These are phyloP conservation scores for Juncus inflexus DNA, from an alignment of 176 grass and related monocot genomes.

Conservation along the genomic window DNA sequence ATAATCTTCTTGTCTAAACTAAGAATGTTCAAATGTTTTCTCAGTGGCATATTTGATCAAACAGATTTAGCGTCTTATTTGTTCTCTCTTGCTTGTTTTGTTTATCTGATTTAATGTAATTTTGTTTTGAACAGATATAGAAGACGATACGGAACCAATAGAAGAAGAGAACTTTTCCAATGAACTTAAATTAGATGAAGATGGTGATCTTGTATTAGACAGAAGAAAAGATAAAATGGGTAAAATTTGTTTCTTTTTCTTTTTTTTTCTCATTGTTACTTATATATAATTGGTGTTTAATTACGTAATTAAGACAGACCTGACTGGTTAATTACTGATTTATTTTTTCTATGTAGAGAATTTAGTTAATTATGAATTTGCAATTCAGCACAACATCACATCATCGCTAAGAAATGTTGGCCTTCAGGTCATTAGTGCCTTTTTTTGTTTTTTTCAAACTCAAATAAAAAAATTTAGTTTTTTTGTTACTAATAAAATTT, in stretches of 20 bases:
- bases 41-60: slow-evolving; percentile 37
- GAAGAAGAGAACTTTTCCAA: slow-evolving; percentile 14
- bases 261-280: too few relatives aligned
- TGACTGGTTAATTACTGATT: slow-evolving; percentile 5
- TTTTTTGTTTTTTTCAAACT: neutral
- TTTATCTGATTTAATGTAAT: slow-evolving; percentile 16
- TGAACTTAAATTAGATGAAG: slow-evolving; percentile 47
- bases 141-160: neutral
- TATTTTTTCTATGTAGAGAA: slow-evolving; percentile 35
- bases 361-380: slow-evolving; percentile 36
- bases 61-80: slow-evolving; percentile 8
- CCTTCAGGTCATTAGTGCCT: slow-evolving; percentile 44
- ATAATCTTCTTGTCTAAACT: neutral
- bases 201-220: slow-evolving; percentile 70
- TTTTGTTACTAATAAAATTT: slow-evolving; percentile 7
- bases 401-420: slow-evolving; percentile 64
- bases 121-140: slow-evolving; percentile 9
- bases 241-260: neutral
- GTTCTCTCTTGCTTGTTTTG: neutral
- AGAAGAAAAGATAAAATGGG: slow-evolving; percentile 33
- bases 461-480: neutral
- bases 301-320: too few relatives aligned
- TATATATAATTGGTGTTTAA: too few relatives aligned
- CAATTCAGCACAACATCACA: slow-evolving; percentile 63
- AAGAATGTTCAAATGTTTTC: neutral